Evolutionary conservation across 116 monocot genomes (phyloP).

Genomic region (Zostera marina): DNA sequence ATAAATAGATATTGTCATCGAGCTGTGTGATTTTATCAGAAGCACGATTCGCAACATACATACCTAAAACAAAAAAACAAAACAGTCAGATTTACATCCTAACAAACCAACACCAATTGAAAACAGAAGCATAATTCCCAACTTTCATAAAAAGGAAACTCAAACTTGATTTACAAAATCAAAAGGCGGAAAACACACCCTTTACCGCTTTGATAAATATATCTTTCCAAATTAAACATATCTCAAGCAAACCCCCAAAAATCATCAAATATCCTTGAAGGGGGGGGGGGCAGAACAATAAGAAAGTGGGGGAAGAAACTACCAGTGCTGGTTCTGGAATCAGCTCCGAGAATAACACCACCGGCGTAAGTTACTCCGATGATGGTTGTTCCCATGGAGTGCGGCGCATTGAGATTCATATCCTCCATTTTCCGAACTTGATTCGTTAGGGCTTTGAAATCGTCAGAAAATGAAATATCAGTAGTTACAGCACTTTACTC

Average conservation of each 20-base stretch:
- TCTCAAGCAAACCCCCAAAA: not conserved
- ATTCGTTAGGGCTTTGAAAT: too few species aligned
- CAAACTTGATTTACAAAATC: not conserved
- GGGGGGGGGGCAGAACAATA: not conserved
- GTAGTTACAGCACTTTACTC: too few species aligned
- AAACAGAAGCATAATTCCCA: not conserved
- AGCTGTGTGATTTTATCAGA: conserved; percentile 89
- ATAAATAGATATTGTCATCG: conserved; percentile 77
- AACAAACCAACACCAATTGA: not conserved
- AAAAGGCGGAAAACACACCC: too few species aligned
- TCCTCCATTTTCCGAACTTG: conserved; percentile 12
- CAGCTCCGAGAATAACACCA: conserved; percentile 81
- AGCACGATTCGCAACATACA: conserved; percentile 91
- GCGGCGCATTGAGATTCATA: conserved; percentile 27
- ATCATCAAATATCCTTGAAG: not conserved
- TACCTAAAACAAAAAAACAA: conserved; percentile 25
- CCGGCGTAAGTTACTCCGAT: conserved; percentile 81
- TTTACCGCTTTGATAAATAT: too few species aligned
- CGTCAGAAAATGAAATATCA: too few species aligned
- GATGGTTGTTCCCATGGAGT: conserved; percentile 86
- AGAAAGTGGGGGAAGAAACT: not conserved
- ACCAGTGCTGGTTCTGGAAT: conserved; percentile 95
- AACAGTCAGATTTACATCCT: not conserved
- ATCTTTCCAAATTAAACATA: not conserved
- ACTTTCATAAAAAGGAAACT: not conserved